phyloP scores from a whole-genome alignment of 2,329 filamentous ascomycete genomes.

The Bimuria novae-zelandiae region DNA sequence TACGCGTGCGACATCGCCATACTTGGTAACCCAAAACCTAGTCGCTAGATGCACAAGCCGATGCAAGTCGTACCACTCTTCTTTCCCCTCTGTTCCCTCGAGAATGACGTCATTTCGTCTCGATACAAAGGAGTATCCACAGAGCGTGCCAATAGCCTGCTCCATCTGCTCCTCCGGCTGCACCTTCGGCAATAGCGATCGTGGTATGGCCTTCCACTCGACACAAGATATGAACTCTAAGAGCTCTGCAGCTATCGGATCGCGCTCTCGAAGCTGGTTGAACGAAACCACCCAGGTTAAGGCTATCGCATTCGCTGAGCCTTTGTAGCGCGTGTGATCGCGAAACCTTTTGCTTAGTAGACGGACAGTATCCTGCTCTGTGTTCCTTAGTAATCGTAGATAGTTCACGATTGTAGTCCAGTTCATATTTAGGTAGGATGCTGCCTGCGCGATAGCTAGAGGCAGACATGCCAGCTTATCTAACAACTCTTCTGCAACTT shows the following conservation, averaged over 20 bases:
- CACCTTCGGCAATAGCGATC: constrained; percentile 16
- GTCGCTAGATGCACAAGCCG: constrained; percentile 22
- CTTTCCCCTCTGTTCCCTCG: neutral
- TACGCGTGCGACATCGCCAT: constrained; percentile 7
- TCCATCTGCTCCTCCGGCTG: constrained; percentile 16
- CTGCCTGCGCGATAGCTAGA: constrained; percentile 20
- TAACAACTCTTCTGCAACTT: constrained; percentile 8
- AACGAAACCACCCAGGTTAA: constrained; percentile 53
- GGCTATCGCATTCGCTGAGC: constrained; percentile 46
- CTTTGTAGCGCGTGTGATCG: constrained; percentile 44
- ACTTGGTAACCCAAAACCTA: constrained; percentile 14
- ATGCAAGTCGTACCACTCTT: constrained; percentile 17
- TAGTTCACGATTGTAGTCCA: constrained; percentile 37
- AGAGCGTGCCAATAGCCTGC: constrained; percentile 28
- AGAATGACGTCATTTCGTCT: constrained; percentile 4
- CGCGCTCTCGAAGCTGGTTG: constrained; percentile 30
- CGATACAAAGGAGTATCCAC: constrained; percentile 26
- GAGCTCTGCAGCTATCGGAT: constrained; percentile 42
- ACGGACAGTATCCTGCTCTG: constrained; percentile 38
- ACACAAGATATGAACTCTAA: constrained; percentile 40
- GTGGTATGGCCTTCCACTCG: constrained; percentile 23
- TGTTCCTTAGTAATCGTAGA: constrained; percentile 37
- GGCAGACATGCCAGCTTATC: constrained; percentile 47
- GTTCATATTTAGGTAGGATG: constrained; percentile 48
- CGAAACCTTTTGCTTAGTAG: constrained; percentile 47